Evolutionary conservation across 805 yeast genomes (phyloP), one percentile per base, ranked within the genome.

Genomic region (Maudiozyma bulderi): DNA sequence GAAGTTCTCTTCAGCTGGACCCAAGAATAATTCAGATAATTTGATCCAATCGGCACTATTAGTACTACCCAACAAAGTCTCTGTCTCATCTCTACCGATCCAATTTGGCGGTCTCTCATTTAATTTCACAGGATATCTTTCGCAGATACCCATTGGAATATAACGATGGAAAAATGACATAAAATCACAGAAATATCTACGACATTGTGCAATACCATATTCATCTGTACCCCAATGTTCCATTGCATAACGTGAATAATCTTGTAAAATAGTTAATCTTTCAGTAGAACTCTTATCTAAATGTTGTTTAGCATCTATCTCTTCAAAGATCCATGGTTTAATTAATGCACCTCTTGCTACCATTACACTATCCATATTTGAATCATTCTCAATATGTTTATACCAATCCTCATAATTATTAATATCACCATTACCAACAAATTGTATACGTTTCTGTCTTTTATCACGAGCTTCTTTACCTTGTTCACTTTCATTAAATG

Each of bases 301-400:
- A 65, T 88, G 82, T 67, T 93, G 98, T 58, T 82, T 80, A 6
- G 91, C 74, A 50, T 91, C 95, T 49, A 93, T 78, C 69, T 93
- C 99, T 70, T 93, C 97, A 58, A 91, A 93, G 46, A 93, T 86
- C 99, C 99, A 93, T 35, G 99, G 99, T 69, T 93, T 93, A 64
- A 93, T 90, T 55, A 93, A 76, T 1, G 98, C 98, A 49, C 98
- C 99, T 61, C 99, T 78, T 3, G 98, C 99, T 48, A 93, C 87
- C 97, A 95, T 93, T 14, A 89, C 95, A 32, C 93, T 81, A 69
- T 93, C 99, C 50, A 91, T 81, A 26, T 85, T 84, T 32, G 77
- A 77, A 44, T 80, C 76, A 40, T 58, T 56, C 30, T 70, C 67
- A 11, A 39, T 9, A 9, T 84, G 89, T 34, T 72, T 74, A 65